Percentiles rank a stretch among this genome's conserved stretches.
Conservation (phyloP, 345 rosid genomes). For the Brassica nigra region DNA sequence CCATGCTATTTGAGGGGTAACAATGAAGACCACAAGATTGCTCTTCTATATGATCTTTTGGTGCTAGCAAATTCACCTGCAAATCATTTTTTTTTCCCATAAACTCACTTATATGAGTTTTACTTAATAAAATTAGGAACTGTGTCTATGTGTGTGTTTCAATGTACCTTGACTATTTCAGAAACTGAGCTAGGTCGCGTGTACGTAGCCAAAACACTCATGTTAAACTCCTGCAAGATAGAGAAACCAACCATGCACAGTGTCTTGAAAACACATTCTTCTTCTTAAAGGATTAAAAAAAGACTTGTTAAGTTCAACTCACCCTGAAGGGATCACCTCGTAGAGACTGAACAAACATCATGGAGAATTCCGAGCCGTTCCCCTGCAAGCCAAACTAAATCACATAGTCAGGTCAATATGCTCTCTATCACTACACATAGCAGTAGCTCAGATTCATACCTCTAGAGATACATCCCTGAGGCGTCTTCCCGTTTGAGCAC, state of each 20-base stretch:
- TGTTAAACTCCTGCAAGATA: constrained; percentile 72
- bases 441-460: constrained; percentile 48
- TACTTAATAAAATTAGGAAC: not conserved
- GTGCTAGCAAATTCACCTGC: constrained; percentile 84
- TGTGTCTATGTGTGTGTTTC: constrained; percentile 4
- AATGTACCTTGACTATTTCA: constrained; percentile 86
- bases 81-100: constrained; percentile 2
- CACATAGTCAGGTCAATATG: constrained; percentile 11
- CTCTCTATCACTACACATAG: not conserved
- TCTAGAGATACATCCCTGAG: constrained; percentile 86
- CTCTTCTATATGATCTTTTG: constrained; percentile 50
- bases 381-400: constrained; percentile 53
- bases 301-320: constrained; percentile 32
- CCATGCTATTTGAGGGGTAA: constrained; percentile 58
- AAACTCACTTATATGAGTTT: not conserved
- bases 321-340: constrained; percentile 95
- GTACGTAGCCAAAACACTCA: constrained; percentile 86
- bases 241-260: not conserved
- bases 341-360: constrained; percentile 87
- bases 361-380: constrained; percentile 55
- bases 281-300: not conserved
- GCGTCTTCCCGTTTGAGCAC: constrained; percentile 98
- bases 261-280: not conserved
- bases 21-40: constrained; percentile 37
- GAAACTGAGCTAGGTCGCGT: constrained; percentile 75